Conservation (phyloP, 2,329 filamentous ascomycete genomes). For the Talaromyces sp. region DNA sequence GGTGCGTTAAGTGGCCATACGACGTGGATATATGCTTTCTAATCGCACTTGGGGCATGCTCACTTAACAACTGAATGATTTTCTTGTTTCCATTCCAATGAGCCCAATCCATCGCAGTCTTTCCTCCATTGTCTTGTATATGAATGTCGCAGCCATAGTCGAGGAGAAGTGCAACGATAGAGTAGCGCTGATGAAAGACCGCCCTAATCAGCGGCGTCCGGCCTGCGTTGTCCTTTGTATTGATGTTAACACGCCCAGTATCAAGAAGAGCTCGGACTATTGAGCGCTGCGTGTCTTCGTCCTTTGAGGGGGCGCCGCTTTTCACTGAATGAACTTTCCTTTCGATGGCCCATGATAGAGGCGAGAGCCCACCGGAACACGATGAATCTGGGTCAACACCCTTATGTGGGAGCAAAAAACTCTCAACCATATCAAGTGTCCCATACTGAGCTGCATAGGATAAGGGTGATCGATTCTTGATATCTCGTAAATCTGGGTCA, state of each 20-base stretch:
- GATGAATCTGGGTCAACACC: neutral
- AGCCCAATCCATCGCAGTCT: neutral
- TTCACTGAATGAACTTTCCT: neutral
- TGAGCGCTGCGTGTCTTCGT: neutral
- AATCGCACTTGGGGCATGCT: neutral
- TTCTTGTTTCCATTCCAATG: neutral
- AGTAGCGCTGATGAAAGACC: neutral
- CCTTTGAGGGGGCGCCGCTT: neutral
- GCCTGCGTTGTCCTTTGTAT: neutral
- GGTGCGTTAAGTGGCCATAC: neutral
- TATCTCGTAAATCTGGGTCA: neutral
- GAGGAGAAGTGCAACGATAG: neutral
- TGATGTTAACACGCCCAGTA: neutral
- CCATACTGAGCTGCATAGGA: neutral
- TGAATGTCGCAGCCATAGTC: neutral
- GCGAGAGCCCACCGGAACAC: neutral
- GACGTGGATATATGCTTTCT: neutral
- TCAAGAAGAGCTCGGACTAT: neutral
- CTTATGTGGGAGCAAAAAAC: too few relatives aligned
- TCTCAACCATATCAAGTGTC: neutral
- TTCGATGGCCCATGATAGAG: neutral
- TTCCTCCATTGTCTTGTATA: neutral
- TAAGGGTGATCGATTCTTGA: neutral
- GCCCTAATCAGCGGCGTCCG: neutral
- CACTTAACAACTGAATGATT: neutral